Evolutionary conservation across 139 green algal species (phyloP).

Genomic region (Astrephomene gubernaculifera): DNA sequence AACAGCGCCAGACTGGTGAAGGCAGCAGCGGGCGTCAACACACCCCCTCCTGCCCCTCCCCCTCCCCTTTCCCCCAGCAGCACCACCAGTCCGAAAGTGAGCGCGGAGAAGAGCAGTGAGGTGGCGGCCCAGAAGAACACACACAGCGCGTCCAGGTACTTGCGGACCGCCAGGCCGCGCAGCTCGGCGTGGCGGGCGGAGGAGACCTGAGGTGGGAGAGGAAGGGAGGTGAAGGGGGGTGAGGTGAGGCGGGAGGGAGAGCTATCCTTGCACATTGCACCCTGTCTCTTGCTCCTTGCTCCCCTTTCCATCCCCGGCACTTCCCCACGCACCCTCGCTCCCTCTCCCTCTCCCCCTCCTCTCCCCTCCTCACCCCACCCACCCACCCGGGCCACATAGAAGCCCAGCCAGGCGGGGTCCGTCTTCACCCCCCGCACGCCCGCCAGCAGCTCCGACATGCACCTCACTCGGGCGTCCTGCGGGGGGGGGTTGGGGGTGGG

Average conservation of each 20-base stretch:
- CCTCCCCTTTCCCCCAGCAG: too few relatives aligned
- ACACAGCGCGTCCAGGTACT: constrained; percentile 94
- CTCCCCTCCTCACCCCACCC: background rate
- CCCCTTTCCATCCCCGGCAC: background rate
- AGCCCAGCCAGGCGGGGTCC: constrained; percentile 69
- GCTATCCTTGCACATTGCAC: too few relatives aligned
- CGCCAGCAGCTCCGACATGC: constrained; percentile 69
- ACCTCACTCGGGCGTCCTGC: constrained; percentile 52
- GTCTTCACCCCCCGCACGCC: constrained; percentile 75
- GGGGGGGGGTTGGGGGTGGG: background rate
- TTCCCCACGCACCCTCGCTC: constrained; percentile 31
- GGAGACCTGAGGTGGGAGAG: constrained; percentile 6
- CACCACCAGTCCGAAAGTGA: constrained; percentile 77
- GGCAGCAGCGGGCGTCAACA: constrained; percentile 68
- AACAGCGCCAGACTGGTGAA: constrained; percentile 93
- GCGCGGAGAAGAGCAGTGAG: constrained; percentile 76
- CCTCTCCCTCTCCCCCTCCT: background rate
- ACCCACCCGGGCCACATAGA: constrained; percentile 41
- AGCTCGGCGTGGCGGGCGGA: constrained; percentile 63
- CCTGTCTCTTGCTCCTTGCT: background rate
- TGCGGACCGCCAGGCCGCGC: constrained; percentile 69
- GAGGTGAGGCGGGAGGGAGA: background rate
- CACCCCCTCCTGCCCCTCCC: too few relatives aligned
- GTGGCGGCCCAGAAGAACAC: constrained; percentile 93
- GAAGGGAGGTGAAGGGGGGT: background rate